phyloP scores from a whole-genome alignment of 1,139 yeast genomes.

The Hanseniaspora uvarum region DNA sequence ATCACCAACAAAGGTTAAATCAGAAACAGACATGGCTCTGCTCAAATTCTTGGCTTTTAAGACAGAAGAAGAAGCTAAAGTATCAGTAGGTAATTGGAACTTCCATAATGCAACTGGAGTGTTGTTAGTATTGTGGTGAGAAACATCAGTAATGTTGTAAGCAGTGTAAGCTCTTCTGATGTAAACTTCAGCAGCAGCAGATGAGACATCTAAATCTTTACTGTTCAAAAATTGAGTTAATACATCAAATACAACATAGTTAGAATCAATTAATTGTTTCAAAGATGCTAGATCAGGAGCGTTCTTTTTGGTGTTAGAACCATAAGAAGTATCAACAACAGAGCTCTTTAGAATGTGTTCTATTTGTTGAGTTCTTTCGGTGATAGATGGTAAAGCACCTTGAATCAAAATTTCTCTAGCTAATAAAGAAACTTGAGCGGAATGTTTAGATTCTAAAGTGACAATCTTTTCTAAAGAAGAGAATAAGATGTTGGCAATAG shows the following conservation, averaged over 20 bases:
- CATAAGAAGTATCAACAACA: slow-evolving; percentile 80
- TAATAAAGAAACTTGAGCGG: slow-evolving; percentile 90
- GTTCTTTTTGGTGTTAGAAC: slow-evolving; percentile 69
- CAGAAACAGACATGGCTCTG: slow-evolving; percentile 87
- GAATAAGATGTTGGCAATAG: slow-evolving; percentile 60
- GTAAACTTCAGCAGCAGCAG: slow-evolving; percentile 95
- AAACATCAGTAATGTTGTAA: slow-evolving; percentile 70
- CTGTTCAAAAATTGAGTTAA: slow-evolving; percentile 81
- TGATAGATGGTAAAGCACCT: slow-evolving; percentile 89
- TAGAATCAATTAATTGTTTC: slow-evolving; percentile 88
- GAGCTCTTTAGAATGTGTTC: slow-evolving; percentile 90
- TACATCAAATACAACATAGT: slow-evolving; percentile 92
- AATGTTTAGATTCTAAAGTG: slow-evolving; percentile 76
- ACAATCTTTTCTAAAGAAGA: slow-evolving; percentile 66
- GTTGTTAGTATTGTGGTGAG: slow-evolving; percentile 48
- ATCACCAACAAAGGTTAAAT: slow-evolving; percentile 74
- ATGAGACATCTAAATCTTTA: slow-evolving; percentile 75
- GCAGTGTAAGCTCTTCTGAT: slow-evolving; percentile 96
- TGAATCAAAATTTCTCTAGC: slow-evolving; percentile 94
- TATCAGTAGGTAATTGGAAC: slow-evolving; percentile 79
- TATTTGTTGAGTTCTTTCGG: slow-evolving; percentile 92
- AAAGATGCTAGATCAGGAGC: slow-evolving; percentile 73
- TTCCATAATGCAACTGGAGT: slow-evolving; percentile 74
- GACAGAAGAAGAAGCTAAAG: slow-evolving; percentile 55
- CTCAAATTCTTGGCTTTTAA: slow-evolving; percentile 46